Base-by-base conservation (phyloP, 805 yeast genomes). In the Teunomyces aglyptinius region DNA sequence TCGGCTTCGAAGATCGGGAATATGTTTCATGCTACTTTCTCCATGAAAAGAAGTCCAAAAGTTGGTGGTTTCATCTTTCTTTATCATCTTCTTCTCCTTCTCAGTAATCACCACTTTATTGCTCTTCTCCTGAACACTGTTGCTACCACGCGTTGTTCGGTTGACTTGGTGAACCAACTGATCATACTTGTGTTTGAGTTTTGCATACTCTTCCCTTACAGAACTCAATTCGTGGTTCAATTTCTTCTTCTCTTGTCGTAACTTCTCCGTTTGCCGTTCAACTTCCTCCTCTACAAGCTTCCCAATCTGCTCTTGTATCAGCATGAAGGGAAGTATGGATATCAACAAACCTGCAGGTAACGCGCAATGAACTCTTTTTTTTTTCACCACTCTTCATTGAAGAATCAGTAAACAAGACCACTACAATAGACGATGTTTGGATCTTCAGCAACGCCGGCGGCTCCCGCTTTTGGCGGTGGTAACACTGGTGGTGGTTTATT, bases 351-450 rank as follows among this genome's bases (percentile, higher is more conserved):
- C 39, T 36, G 39, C 39, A 36, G 15, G 22, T 13, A 36, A 20
- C 5, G n/a, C 22, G 26, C 34, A 27, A 28, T 41, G 22, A 20
- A 29, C 15, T 13, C 13, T 31, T 31, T 29, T 31, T 24, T 24
- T 24, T 20, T 20, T 7, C 24, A 20, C 6, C 26, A 24, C 26
- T 24, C 26, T 24, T 24, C 11, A 7, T 24, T 24, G 4, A 24
- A 24, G 26, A 24, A 6, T 24, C 26, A 24, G 26, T 24, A 24
- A 24, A 24, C 26, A 24, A 24, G 3, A 1, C 6, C 26, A 24
- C 11, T 24, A 7, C 8, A 24, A 24, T 4, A 3, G 11, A 24
- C 39, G 44, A 55, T 53, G 59, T 55, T 54, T 48, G 56, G 56
- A 38, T 41, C 56, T 13, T 40, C 44, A 18, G 41, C 50, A 22